Evolutionary conservation across 768 basidiomycete species (phyloP).

Genomic region (Tricholoma sp.): DNA sequence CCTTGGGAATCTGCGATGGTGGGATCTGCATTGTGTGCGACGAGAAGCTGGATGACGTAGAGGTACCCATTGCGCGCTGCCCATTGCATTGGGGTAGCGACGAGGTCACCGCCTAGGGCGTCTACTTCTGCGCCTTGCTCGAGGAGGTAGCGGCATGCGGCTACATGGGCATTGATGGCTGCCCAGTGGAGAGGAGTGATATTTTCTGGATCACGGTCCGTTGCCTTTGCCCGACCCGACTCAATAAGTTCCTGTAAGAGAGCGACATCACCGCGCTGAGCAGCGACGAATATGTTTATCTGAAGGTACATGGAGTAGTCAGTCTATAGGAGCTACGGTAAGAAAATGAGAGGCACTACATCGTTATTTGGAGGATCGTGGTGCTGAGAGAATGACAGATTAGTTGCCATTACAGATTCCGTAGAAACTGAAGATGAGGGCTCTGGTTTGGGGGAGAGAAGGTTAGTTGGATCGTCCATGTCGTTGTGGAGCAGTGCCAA

Average conservation of each 20-base stretch:
- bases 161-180: slow-evolving; percentile 92
- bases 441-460: slow-evolving; percentile 44
- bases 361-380: slow-evolving; percentile 33
- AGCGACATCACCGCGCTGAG: slow-evolving; percentile 80
- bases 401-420: slow-evolving; percentile 41
- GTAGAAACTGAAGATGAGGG: slow-evolving; percentile 46
- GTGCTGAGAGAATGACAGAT: slow-evolving; percentile 42
- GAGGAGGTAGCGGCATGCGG: slow-evolving; percentile 80
- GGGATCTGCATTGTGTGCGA: slow-evolving; percentile 89
- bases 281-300: slow-evolving; percentile 74
- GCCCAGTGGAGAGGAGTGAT: slow-evolving; percentile 98
- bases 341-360: slow-evolving; percentile 16
- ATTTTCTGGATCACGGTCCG: slow-evolving; percentile 84
- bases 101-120: slow-evolving; percentile 87
- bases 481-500: not conserved
- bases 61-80: slow-evolving; percentile 96
- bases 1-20: slow-evolving; percentile 89
- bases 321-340: not conserved
- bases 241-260: slow-evolving; percentile 63
- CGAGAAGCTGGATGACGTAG: slow-evolving; percentile 89
- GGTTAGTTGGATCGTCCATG: slow-evolving; percentile 32
- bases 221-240: slow-evolving; percentile 63
- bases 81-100: slow-evolving; percentile 97
- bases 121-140: slow-evolving; percentile 95
- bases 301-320: slow-evolving; percentile 15